These are phyloP conservation scores for Saraca asoca DNA, from an alignment of 331 rosid genomes.

Conservation along the genomic window DNA sequence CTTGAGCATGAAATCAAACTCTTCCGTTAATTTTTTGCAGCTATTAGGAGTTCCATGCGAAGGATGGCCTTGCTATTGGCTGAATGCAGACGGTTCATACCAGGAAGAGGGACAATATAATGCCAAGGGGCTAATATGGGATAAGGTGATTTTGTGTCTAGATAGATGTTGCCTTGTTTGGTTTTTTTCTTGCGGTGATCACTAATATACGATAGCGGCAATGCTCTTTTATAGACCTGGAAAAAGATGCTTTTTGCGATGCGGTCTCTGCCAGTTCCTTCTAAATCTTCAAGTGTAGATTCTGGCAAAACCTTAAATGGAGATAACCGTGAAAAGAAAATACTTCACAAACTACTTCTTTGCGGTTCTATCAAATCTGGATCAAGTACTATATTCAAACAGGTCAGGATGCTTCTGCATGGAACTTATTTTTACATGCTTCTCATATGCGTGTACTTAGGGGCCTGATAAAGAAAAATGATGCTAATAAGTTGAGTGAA, in stretches of 20 bases:
- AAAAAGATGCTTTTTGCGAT: constrained; percentile 51
- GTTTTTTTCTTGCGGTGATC: constrained; percentile 14
- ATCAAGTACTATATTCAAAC: constrained; percentile 83
- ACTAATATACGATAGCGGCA: constrained; percentile 26
- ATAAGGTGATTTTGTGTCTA: constrained; percentile 57
- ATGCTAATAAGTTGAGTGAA: constrained; percentile 15
- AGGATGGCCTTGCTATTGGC: constrained; percentile 79
- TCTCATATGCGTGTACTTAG: constrained; percentile 1
- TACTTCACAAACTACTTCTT: constrained; percentile 60
- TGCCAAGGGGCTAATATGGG: constrained; percentile 70
- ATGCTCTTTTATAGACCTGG: constrained; percentile 41
- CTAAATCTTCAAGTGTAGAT: constrained; percentile 32
- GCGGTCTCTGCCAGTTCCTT: constrained; percentile 64
- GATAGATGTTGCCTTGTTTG: constrained; percentile 23
- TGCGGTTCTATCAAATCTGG: constrained; percentile 78
- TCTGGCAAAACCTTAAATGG: constrained; percentile 12
- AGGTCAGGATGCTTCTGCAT: constrained; percentile 49
- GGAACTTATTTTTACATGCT: constrained; percentile 10
- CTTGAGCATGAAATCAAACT: constrained; percentile 27
- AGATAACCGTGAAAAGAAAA: constrained; percentile 30
- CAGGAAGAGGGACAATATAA: constrained; percentile 82
- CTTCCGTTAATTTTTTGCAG: constrained; percentile 55
- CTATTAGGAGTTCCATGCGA: constrained; percentile 79
- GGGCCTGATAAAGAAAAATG: background rate
- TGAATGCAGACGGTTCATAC: constrained; percentile 70